Percentiles rank a stretch among this genome's conserved stretches.
Evolutionary conservation across 495 filamentous ascomycete species (phyloP).

Genomic region (Xylaria telfairii): DNA sequence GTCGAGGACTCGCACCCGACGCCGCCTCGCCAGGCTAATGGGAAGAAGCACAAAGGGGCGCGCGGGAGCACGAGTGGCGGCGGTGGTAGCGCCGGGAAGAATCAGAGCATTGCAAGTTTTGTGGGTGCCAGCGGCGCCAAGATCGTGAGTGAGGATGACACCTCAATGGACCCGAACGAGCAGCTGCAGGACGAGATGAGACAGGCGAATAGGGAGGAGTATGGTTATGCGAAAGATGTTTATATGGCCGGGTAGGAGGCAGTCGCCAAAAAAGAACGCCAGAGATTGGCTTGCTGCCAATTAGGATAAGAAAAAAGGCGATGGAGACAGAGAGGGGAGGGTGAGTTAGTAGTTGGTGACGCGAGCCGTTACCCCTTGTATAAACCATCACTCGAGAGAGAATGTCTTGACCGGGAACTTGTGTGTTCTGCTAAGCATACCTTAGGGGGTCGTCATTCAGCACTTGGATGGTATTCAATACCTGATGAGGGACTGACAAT

Average conservation of each 20-base stretch:
- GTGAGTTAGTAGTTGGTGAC: background rate
- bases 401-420: background rate
- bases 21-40: slow-evolving; percentile 18
- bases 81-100: background rate
- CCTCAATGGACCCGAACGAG: slow-evolving; percentile 42
- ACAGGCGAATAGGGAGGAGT: slow-evolving; percentile 44
- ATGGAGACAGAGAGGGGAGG: background rate
- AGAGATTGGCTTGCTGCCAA: background rate
- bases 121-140: slow-evolving; percentile 37
- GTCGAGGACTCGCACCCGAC: slow-evolving; percentile 8
- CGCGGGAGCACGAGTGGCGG: slow-evolving; percentile 31
- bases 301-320: background rate
- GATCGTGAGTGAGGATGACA: slow-evolving; percentile 38
- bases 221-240: slow-evolving; percentile 54
- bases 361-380: background rate
- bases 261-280: background rate
- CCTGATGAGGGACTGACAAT: background rate
- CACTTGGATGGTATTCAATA: background rate
- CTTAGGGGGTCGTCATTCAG: background rate
- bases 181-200: slow-evolving; percentile 58
- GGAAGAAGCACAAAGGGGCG: slow-evolving; percentile 37
- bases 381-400: background rate
- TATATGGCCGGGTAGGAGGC: slow-evolving; percentile 59
- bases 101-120: slow-evolving; percentile 31
- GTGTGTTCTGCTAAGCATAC: background rate